Evolutionary conservation across 1,139 yeast genomes (phyloP).

Genomic region (Wickerhamiella infanticola): DNA sequence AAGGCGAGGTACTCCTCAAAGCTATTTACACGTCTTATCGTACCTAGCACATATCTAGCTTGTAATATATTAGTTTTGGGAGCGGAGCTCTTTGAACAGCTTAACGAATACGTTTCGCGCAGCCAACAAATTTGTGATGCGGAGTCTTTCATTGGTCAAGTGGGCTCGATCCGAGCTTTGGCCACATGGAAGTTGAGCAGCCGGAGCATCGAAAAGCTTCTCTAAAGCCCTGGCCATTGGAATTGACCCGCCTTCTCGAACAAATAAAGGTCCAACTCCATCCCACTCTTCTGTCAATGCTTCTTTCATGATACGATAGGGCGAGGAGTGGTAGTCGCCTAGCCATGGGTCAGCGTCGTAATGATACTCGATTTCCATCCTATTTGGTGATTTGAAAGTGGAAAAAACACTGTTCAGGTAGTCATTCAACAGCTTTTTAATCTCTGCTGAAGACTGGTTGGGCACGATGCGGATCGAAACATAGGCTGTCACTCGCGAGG

Average conservation of each 20-base stretch:
- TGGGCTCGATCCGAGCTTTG: slow-evolving; percentile 94
- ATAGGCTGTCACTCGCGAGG: slow-evolving; percentile 61
- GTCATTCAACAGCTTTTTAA: slow-evolving; percentile 36
- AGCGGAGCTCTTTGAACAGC: slow-evolving; percentile 14
- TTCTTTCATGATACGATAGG: slow-evolving; percentile 47
- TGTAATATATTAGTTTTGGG: neutral
- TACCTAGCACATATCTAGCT: no score
- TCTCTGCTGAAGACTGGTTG: slow-evolving; percentile 50
- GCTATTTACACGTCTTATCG: no score
- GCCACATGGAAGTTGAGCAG: slow-evolving; percentile 94
- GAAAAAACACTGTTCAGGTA: slow-evolving; percentile 35
- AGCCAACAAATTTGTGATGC: slow-evolving; percentile 64
- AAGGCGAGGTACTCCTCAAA: no score
- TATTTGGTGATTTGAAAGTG: slow-evolving; percentile 42
- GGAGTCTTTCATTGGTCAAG: slow-evolving; percentile 66
- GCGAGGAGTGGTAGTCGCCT: slow-evolving; percentile 65
- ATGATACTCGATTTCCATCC: slow-evolving; percentile 40
- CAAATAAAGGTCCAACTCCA: slow-evolving; percentile 51
- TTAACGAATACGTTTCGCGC: slow-evolving; percentile 46
- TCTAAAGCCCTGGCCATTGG: slow-evolving; percentile 82
- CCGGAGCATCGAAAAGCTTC: slow-evolving; percentile 67
- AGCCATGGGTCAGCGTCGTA: slow-evolving; percentile 96
- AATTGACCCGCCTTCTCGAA: slow-evolving; percentile 93
- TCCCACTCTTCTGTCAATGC: slow-evolving; percentile 42
- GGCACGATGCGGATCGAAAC: slow-evolving; percentile 82